Evolutionary conservation across 805 yeast genomes (phyloP), one percentile per base, ranked within the genome.

Genomic region (Suhomyces emberorum): DNA sequence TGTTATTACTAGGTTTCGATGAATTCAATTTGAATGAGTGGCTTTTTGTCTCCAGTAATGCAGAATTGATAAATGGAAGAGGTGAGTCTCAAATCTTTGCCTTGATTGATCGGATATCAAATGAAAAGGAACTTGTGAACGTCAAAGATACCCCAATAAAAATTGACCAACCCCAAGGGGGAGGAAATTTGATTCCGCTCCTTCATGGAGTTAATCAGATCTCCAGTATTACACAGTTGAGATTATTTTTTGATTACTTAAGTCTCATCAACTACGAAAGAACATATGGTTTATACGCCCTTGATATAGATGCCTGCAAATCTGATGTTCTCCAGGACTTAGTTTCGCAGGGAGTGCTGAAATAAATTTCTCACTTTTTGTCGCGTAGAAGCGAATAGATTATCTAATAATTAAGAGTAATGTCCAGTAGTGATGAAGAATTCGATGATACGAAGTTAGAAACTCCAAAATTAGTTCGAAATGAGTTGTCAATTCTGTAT

Each of bases 1-100:
- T 88, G 15, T 55, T 91, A 15, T 67, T 83, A 2, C 47, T 88
- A 38, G 77, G 79, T 24, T 71, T 72, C 28, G 97, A 89, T 53
- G 95, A 88, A 39, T 72, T 91, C 67, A 81, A 80, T 59, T 52
- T 77, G 57, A 54, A 76, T 43, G 93, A 88, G 50, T 91, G 98
- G 98, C 64, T 93, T 2, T 93, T 88, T 52, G 75, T 91, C 8
- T 71, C 80, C 18, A 87, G 83, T 48, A 79, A 76, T 12, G 69
- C 79, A 12, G 81, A 79, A 41, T 78, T 82, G 14, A 69, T 75
- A 20, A 72, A 68, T 47, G 68, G 70, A 12, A 37, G 47, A 8
- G 32, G 47, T 3, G 39, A 38, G 3, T 35, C 47, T 18, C 44
- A 35, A 10, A 39, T 48, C 8, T 43, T 54, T 9, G 69, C 79